Conservation (phyloP, 1,284 basidiomycete genomes). For the Apiotrichum akiyoshidainum region DNA sequence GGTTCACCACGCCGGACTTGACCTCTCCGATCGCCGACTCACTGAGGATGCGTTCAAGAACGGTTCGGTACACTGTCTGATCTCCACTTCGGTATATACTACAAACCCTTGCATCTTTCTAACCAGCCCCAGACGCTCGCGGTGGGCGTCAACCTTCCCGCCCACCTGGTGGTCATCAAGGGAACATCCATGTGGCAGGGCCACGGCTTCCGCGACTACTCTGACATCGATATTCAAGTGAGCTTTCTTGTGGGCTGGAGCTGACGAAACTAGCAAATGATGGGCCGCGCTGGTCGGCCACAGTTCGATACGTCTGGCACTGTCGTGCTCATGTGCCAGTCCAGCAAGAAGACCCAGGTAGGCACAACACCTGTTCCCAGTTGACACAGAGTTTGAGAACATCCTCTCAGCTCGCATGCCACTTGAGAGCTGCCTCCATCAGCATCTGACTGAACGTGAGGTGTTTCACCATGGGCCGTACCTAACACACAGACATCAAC, state of each 20-base stretch:
- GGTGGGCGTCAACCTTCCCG: conserved; percentile 56
- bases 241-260: background rate
- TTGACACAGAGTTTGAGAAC: conserved; percentile 49
- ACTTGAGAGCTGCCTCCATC: conserved; percentile 79
- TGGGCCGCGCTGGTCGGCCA: conserved; percentile 72
- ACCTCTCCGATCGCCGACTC: conserved; percentile 47
- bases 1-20: conserved; percentile 57
- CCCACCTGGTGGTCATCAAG: conserved; percentile 51
- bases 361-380: background rate
- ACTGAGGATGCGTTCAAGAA: conserved; percentile 53
- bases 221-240: conserved; percentile 51
- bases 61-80: conserved; percentile 48
- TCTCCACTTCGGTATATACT: conserved; percentile 47
- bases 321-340: conserved; percentile 44
- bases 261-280: conserved; percentile 42
- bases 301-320: conserved; percentile 71
- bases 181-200: conserved; percentile 46
- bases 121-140: conserved; percentile 50
- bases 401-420: conserved; percentile 56
- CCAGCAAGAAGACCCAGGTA: conserved; percentile 32
- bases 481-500: conserved; percentile 61
- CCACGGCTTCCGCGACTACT: conserved; percentile 43
- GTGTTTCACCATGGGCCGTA: background rate
- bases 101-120: background rate
- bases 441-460: conserved; percentile 69